These are phyloP conservation scores for Patellifolia procumbens DNA, from an alignment of 179 eudicot genomes.

Conservation along the genomic window DNA sequence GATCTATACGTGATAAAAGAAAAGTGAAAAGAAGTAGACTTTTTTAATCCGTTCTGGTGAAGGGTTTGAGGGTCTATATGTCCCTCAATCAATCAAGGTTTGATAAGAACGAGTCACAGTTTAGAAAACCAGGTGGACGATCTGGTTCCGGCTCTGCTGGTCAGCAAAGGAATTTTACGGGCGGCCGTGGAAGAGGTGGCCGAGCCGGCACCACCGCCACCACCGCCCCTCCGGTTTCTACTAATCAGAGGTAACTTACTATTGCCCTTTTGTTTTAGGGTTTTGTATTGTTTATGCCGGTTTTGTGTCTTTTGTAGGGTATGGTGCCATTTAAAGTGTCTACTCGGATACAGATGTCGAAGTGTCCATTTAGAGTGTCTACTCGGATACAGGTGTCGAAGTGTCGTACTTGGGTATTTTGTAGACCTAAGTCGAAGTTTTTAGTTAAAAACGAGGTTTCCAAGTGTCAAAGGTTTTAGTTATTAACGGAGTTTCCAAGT, in stretches of 20 bases:
- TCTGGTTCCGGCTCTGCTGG: conserved; percentile 45
- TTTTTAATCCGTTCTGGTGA: not conserved
- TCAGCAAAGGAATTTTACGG: conserved; percentile 51
- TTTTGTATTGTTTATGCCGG: not conserved
- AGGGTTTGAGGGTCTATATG: conserved; percentile 24
- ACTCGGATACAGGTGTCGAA: no score
- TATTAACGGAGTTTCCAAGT: no score
- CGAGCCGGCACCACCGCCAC: conserved; percentile 42
- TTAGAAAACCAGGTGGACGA: conserved; percentile 42
- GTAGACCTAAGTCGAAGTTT: no score
- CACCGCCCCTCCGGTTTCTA: conserved; percentile 28
- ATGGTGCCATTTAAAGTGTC: no score
- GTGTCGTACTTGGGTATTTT: no score
- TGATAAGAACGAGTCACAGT: conserved; percentile 19
- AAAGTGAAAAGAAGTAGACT: conserved; percentile 7
- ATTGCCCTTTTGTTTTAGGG: not conserved
- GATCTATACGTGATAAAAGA: conserved; percentile 3
- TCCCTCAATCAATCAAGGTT: conserved; percentile 26
- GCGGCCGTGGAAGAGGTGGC: conserved; percentile 34
- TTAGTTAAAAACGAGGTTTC: no score
- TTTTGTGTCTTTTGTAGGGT: not conserved
- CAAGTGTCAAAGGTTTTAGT: no score
- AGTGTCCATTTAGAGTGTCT: no score
- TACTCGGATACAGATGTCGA: no score
- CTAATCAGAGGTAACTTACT: conserved; percentile 39